phyloP scores from a whole-genome alignment of 1,284 basidiomycete genomes.

The Xerocomus cyaneibrunnescens region DNA sequence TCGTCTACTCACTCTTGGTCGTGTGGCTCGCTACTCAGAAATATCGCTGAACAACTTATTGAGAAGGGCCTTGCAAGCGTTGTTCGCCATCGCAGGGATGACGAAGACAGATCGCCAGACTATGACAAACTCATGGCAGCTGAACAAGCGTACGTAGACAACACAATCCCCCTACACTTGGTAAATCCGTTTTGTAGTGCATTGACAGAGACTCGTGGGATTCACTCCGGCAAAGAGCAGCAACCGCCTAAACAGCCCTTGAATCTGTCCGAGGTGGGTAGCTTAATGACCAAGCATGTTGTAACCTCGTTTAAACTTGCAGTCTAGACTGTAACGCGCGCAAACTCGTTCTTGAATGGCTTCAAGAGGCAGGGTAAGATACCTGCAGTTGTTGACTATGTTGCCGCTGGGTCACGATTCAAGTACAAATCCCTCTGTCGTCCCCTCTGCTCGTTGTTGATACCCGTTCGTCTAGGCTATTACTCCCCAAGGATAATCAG shows the following conservation, averaged over 20 bases:
- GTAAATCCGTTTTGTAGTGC: conserved; percentile 51
- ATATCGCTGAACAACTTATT: conserved; percentile 89
- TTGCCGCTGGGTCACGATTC: conserved; percentile 91
- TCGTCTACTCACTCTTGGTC: conserved; percentile 6
- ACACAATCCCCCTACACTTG: background rate
- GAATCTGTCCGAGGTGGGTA: conserved; percentile 81
- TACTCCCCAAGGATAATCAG: conserved; percentile 90
- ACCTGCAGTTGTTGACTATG: conserved; percentile 89
- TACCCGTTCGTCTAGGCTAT: conserved; percentile 50
- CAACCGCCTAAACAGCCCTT: conserved; percentile 66
- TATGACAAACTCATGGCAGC: conserved; percentile 95
- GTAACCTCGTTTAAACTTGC: conserved; percentile 6
- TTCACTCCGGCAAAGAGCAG: conserved; percentile 92
- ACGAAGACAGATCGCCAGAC: conserved; percentile 92
- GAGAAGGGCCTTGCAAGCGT: conserved; percentile 91
- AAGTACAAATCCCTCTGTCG: conserved; percentile 51
- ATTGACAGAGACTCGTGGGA: conserved; percentile 74
- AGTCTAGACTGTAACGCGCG: conserved; percentile 65
- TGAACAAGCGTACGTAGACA: conserved; percentile 73
- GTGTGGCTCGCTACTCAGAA: conserved; percentile 49
- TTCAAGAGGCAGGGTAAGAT: conserved; percentile 90
- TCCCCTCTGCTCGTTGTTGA: conserved; percentile 8
- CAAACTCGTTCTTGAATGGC: conserved; percentile 82
- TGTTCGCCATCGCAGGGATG: conserved; percentile 90
- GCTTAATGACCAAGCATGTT: background rate